phyloP scores from a whole-genome alignment of 2,329 filamentous ascomycete species.

The Zymoseptoria brevis region DNA sequence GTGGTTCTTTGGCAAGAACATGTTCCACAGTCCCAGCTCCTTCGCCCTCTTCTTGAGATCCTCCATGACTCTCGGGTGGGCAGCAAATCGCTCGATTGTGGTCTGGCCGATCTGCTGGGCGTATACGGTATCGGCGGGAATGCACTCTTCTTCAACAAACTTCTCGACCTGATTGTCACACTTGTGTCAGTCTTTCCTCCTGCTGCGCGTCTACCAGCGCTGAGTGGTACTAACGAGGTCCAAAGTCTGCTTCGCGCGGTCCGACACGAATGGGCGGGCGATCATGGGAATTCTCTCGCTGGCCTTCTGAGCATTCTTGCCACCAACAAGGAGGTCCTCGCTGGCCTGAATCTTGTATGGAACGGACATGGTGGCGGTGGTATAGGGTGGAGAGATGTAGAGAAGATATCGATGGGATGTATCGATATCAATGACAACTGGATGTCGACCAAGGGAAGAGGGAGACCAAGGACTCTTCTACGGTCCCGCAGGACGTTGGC shows the following conservation, averaged over 20 bases:
- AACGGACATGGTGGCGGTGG: constrained; percentile 25
- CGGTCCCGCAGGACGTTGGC: neutral
- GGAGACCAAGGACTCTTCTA: neutral
- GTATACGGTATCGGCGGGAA: constrained; percentile 67
- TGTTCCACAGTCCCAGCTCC: constrained; percentile 88
- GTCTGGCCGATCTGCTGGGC: constrained; percentile 72
- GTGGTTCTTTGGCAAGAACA: constrained; percentile 92
- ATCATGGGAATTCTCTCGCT: constrained; percentile 52
- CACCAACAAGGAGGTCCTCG: constrained; percentile 26
- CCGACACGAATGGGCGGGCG: constrained; percentile 62
- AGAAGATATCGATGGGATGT: neutral
- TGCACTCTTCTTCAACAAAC: constrained; percentile 91
- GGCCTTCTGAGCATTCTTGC: constrained; percentile 33
- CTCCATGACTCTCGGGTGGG: constrained; percentile 74
- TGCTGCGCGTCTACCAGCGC: neutral
- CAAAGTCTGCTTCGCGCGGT: constrained; percentile 72
- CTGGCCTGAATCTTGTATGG: constrained; percentile 31
- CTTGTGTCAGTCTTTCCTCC: constrained; percentile 4
- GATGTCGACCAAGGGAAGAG: constrained; percentile 2
- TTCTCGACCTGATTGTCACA: constrained; percentile 54
- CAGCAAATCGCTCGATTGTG: constrained; percentile 61
- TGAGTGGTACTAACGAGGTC: constrained; percentile 46
- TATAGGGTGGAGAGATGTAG: neutral
- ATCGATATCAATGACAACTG: constrained; percentile 1
- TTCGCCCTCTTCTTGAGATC: constrained; percentile 79